phyloP scores from a whole-genome alignment of 2,329 filamentous ascomycete genomes.

The Sclerotinia borealis region DNA sequence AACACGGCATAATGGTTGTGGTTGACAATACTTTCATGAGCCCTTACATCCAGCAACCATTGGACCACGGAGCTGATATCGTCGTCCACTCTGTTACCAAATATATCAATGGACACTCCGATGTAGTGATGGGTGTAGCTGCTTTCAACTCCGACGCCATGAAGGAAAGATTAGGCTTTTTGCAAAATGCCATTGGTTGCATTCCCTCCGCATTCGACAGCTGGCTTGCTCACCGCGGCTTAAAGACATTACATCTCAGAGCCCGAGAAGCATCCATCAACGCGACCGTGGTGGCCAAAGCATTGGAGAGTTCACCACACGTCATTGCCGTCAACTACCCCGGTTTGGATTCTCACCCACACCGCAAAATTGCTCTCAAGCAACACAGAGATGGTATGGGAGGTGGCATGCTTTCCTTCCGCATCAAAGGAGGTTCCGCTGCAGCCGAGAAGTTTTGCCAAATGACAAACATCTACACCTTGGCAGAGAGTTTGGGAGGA shows the following conservation, averaged over 20 bases:
- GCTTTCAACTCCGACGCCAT: conserved; percentile 87
- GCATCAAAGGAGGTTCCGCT: conserved; percentile 76
- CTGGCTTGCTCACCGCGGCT: conserved; percentile 94
- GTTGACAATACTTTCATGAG: conserved; percentile 98
- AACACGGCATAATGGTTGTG: conserved; percentile 88
- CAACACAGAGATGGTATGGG: conserved; percentile 94
- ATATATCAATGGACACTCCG: conserved; percentile 96
- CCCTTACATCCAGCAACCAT: conserved; percentile 93
- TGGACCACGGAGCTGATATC: conserved; percentile 92
- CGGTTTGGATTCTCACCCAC: conserved; percentile 79
- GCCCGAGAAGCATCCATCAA: conserved; percentile 80
- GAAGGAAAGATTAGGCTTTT: conserved; percentile 71
- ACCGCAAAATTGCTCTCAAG: conserved; percentile 75
- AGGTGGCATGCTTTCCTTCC: conserved; percentile 96
- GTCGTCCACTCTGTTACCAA: conserved; percentile 97
- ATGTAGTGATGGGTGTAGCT: conserved; percentile 95
- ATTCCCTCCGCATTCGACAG: conserved; percentile 93
- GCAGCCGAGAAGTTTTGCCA: conserved; percentile 93
- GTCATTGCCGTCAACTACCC: conserved; percentile 95
- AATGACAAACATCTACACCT: conserved; percentile 79
- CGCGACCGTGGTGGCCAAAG: conserved; percentile 67
- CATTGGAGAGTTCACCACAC: conserved; percentile 72
- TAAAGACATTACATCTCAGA: conserved; percentile 94
- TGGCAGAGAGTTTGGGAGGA: conserved; percentile 87
- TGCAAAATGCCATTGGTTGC: conserved; percentile 96